These are phyloP conservation scores for Delitschia confertaspora DNA, from an alignment of 495 filamentous ascomycete genomes.

Conservation along the genomic window DNA sequence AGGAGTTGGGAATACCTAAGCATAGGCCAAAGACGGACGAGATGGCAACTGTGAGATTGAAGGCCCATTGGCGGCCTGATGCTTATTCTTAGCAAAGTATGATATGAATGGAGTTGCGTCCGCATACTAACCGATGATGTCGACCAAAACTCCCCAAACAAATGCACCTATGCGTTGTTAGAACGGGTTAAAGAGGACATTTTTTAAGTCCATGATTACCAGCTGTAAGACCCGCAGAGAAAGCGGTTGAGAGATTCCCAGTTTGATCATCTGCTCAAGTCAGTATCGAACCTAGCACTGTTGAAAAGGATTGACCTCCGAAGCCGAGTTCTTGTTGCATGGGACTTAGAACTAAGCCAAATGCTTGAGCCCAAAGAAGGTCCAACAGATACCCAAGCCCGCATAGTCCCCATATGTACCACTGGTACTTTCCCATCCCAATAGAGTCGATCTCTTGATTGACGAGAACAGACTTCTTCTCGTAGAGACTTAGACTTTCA, in stretches of 20 bases:
- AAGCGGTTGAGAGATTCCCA: conserved; percentile 18
- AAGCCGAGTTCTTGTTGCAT: conserved; percentile 42
- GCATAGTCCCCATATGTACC: conserved; percentile 37
- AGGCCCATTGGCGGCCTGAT: conserved; percentile 40
- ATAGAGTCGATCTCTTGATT: conserved; percentile 41
- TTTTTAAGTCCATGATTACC: conserved; percentile 2
- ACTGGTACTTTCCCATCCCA: conserved; percentile 45
- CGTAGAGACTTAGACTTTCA: conserved; percentile 32
- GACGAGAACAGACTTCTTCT: conserved; percentile 31
- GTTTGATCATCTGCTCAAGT: conserved; percentile 12
- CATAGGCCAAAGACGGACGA: conserved; percentile 40
- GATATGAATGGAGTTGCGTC: conserved; percentile 5
- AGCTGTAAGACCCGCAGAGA: conserved; percentile 27
- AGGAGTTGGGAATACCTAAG: conserved; percentile 37
- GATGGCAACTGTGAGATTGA: conserved; percentile 44
- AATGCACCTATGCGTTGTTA: conserved; percentile 30
- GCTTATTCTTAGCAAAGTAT: conserved; percentile 4
- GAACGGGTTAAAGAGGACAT: neutral
- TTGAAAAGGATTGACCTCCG: conserved; percentile 6
- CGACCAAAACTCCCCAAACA: conserved; percentile 43
- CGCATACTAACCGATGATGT: conserved; percentile 39
- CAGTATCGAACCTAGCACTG: neutral
- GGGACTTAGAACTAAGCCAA: conserved; percentile 41
- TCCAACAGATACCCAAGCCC: conserved; percentile 46
- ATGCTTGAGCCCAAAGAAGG: conserved; percentile 38